Conservation (phyloP, 768 basidiomycete genomes). For the Lactifluus echinatus region DNA sequence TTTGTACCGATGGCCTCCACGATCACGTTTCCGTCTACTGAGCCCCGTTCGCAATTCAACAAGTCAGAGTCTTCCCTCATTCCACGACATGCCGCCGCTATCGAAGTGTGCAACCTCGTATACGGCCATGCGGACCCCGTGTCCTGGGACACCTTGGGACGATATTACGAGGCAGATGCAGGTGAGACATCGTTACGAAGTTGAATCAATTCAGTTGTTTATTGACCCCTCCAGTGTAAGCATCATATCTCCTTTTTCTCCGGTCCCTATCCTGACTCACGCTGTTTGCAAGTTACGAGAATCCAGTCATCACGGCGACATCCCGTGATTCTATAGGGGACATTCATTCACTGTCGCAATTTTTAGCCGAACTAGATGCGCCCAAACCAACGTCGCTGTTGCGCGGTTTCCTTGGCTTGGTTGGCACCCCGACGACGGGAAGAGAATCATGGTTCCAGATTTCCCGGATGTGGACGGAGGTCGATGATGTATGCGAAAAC, state of each 20-base stretch:
- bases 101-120: constrained; percentile 63
- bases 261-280: constrained; percentile 34
- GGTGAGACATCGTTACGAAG: constrained; percentile 34
- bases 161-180: constrained; percentile 65
- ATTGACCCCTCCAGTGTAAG: constrained; percentile 18
- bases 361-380: constrained; percentile 52
- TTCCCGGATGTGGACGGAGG: constrained; percentile 63
- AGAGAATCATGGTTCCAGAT: constrained; percentile 50
- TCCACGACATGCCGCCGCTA: constrained; percentile 46
- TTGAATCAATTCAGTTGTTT: not conserved
- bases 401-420: constrained; percentile 44
- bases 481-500: constrained; percentile 66
- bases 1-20: constrained; percentile 25
- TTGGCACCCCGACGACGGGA: constrained; percentile 24
- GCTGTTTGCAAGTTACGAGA: constrained; percentile 51
- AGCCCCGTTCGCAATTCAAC: constrained; percentile 3
- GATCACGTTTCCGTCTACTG: constrained; percentile 17
- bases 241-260: constrained; percentile 14
- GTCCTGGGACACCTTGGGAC: constrained; percentile 45
- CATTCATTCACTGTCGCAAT: constrained; percentile 53
- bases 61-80: constrained; percentile 21
- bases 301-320: constrained; percentile 67
- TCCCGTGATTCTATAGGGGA: constrained; percentile 66
- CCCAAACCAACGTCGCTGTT: constrained; percentile 60
- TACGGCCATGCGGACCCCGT: constrained; percentile 45